A percentile compares a stretch with the other conserved stretches of the same genome.
Conservation (phyloP, 2,329 filamentous ascomycete genomes). For the Sporothrix variecibatus region DNA sequence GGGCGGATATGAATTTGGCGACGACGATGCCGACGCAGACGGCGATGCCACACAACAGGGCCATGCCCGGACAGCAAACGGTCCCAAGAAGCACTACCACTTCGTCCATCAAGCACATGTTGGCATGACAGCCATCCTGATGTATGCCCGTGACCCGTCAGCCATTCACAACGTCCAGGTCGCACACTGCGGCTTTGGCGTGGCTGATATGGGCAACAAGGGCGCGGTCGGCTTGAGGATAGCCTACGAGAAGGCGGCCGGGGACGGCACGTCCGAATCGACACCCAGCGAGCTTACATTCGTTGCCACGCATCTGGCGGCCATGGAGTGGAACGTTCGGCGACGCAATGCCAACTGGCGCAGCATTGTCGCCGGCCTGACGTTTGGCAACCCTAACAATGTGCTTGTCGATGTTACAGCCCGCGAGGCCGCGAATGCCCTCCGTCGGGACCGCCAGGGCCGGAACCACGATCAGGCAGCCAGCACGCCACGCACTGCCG, state of each 20-base stretch:
- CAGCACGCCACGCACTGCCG: constrained; percentile 29
- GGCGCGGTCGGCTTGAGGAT: constrained; percentile 81
- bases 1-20: constrained; percentile 2
- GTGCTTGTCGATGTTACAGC: constrained; percentile 32
- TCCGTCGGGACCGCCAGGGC: constrained; percentile 24
- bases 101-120: constrained; percentile 72
- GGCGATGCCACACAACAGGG: constrained; percentile 5
- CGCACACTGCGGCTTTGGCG: constrained; percentile 81
- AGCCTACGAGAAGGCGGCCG: constrained; percentile 53
- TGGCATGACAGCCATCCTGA: constrained; percentile 86
- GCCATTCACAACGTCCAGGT: constrained; percentile 67
- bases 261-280: constrained; percentile 38
- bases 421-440: neutral
- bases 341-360: constrained; percentile 87
- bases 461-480: constrained; percentile 31
- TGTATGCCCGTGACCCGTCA: constrained; percentile 70
- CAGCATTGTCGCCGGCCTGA: constrained; percentile 74
- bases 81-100: constrained; percentile 55
- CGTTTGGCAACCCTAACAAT: constrained; percentile 64
- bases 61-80: neutral
- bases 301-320: constrained; percentile 82
- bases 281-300: constrained; percentile 71
- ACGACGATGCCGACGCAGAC: constrained; percentile 16
- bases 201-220: constrained; percentile 92
- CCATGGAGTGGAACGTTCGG: constrained; percentile 77